Percentiles rank a stretch among this genome's conserved stretches.
Conservation (phyloP, 306 rosid species). For the Clitoria ternatea region DNA sequence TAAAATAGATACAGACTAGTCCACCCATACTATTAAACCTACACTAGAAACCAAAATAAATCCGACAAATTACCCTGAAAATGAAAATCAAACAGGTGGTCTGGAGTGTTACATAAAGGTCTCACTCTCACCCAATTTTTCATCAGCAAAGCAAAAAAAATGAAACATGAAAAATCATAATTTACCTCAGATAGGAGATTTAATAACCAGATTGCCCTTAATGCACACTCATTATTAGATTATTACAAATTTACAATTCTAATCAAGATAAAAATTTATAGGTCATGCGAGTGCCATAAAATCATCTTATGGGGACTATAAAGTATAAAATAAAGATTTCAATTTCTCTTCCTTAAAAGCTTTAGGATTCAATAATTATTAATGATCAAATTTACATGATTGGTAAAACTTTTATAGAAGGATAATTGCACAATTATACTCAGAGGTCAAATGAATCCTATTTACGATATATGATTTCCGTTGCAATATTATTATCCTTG, state of each 20-base stretch:
- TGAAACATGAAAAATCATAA: not conserved
- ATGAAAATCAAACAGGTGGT: constrained; percentile 3
- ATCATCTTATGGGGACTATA: not conserved
- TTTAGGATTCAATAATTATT: not conserved
- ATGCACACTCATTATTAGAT: not conserved
- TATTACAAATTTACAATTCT: too few relatives aligned
- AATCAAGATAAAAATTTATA: not conserved
- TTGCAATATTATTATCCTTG: not conserved
- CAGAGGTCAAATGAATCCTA: not conserved
- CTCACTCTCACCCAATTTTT: not conserved
- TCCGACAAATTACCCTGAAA: constrained; percentile 3
- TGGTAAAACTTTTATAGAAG: not conserved
- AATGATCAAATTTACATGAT: not conserved
- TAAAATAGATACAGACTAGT: constrained; percentile 10
- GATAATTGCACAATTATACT: not conserved
- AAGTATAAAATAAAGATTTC: not conserved
- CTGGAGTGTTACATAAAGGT: constrained; percentile 6
- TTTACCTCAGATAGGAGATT: not conserved
- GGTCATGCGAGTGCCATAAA: constrained; percentile 1
- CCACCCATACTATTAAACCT: constrained; percentile 16
- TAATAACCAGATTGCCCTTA: not conserved
- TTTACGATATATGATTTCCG: not conserved
- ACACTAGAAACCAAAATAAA: constrained; percentile 1
- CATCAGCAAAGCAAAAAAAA: not conserved
- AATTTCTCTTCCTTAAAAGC: constrained; percentile 12